Conservation (phyloP, 768 basidiomycete species). For the Baorangia bicolor region DNA sequence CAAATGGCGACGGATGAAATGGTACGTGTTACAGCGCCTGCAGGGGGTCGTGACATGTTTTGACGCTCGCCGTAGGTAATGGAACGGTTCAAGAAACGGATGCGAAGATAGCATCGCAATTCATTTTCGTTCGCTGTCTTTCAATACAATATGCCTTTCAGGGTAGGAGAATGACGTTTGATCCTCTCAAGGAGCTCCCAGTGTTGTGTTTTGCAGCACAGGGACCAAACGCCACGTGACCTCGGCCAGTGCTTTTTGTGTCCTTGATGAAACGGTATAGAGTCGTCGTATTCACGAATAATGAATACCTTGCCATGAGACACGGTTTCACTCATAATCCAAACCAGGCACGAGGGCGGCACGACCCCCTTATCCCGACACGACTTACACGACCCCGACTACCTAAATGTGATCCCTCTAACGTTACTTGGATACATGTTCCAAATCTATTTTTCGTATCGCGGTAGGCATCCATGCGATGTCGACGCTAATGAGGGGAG, state of each 20-base stretch:
- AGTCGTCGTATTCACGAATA: not conserved
- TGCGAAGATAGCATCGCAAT: slow-evolving; percentile 58
- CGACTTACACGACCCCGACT: not conserved
- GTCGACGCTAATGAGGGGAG: too few relatives aligned
- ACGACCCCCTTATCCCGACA: not conserved
- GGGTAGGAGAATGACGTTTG: not conserved
- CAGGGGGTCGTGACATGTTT: not conserved
- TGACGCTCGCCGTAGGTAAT: slow-evolving; percentile 59
- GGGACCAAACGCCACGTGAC: not conserved
- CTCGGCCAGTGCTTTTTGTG: not conserved
- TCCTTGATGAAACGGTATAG: not conserved
- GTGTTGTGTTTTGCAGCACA: not conserved
- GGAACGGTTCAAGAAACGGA: slow-evolving; percentile 97
- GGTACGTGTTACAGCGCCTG: slow-evolving; percentile 42
- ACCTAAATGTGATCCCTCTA: too few relatives aligned
- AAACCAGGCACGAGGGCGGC: not conserved
- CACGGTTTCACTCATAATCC: not conserved
- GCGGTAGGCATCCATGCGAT: too few relatives aligned
- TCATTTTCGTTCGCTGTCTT: too few relatives aligned
- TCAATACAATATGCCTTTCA: not conserved
- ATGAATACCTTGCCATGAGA: not conserved
- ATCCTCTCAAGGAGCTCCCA: not conserved
- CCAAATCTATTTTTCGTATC: not conserved
- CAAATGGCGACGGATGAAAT: slow-evolving; percentile 92
- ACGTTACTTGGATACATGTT: too few relatives aligned